Percentiles rank a stretch among this genome's conserved stretches.
phyloP scores from a whole-genome alignment of 2,329 filamentous ascomycete genomes.

The Diaporthe eres region DNA sequence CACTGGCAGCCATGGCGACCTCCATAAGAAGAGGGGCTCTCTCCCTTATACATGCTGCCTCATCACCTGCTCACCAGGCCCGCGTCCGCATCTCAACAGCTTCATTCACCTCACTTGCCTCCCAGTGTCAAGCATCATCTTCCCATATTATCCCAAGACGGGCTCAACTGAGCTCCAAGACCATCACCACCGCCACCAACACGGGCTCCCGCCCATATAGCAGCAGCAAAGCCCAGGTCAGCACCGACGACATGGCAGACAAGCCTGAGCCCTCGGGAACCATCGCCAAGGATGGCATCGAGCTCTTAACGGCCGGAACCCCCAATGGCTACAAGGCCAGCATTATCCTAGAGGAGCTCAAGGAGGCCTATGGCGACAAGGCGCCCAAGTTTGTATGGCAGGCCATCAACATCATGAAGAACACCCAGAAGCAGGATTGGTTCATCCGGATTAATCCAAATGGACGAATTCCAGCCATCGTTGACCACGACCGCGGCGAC shows the following conservation, averaged over 20 bases:
- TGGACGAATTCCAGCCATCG: slow-evolving; percentile 75
- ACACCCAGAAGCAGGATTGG: slow-evolving; percentile 78
- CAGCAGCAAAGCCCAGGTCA: background rate
- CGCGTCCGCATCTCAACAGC: background rate
- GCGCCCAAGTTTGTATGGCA: slow-evolving; percentile 60
- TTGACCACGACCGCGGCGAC: slow-evolving; percentile 74
- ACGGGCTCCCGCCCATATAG: slow-evolving; percentile 6
- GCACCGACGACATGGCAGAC: slow-evolving; percentile 36
- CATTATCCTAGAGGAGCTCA: slow-evolving; percentile 76
- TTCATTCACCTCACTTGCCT: background rate
- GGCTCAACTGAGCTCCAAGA: background rate
- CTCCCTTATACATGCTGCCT: background rate
- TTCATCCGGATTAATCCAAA: slow-evolving; percentile 75
- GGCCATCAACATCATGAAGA: slow-evolving; percentile 70
- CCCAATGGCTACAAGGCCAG: slow-evolving; percentile 70
- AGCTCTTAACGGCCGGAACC: slow-evolving; percentile 72
- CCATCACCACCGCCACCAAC: background rate
- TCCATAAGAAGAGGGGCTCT: slow-evolving; percentile 10
- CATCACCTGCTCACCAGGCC: background rate
- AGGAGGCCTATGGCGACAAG: slow-evolving; percentile 70
- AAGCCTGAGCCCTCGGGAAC: slow-evolving; percentile 66
- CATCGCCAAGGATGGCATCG: slow-evolving; percentile 74
- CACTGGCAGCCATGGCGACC: background rate
- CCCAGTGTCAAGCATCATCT: background rate
- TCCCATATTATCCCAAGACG: background rate